Conservation (phyloP, 2,329 filamentous ascomycete species). For the Beauveria medogensis region DNA sequence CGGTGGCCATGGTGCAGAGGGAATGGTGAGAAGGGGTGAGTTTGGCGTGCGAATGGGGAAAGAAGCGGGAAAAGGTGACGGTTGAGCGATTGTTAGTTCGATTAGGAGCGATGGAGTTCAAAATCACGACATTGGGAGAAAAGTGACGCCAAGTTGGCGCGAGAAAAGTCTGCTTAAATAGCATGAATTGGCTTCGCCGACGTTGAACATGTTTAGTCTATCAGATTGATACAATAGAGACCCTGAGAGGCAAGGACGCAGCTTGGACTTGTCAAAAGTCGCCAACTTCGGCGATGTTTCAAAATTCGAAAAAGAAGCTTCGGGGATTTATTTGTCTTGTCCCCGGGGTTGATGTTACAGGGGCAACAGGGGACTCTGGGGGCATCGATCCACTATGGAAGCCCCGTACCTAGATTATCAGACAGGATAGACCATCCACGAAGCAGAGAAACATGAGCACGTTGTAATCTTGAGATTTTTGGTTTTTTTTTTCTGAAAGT, state of each 20-base stretch:
- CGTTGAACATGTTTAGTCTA: too few relatives aligned
- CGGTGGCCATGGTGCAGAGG: constrained; percentile 20
- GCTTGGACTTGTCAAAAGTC: not conserved
- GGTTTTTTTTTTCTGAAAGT: too few relatives aligned
- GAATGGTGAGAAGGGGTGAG: not conserved
- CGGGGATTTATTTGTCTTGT: not conserved
- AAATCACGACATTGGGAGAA: not conserved
- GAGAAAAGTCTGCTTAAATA: not conserved
- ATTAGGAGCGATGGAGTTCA: not conserved
- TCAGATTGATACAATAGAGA: too few relatives aligned
- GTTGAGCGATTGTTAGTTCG: not conserved
- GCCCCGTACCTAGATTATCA: not conserved
- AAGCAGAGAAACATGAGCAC: too few relatives aligned
- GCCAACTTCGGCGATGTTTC: not conserved
- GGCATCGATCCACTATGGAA: not conserved
- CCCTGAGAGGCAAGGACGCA: not conserved
- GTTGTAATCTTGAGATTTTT: too few relatives aligned
- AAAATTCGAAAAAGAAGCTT: not conserved
- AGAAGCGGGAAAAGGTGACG: not conserved
- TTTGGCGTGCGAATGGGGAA: not conserved
- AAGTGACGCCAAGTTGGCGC: not conserved
- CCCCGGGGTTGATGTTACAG: not conserved
- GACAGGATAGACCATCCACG: too few relatives aligned
- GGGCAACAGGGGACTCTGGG: not conserved
- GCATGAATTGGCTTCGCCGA: not conserved